A percentile compares a stretch with the other conserved stretches of the same genome.
Evolutionary conservation across 2,329 filamentous ascomycete genomes (phyloP).

Genomic region (Elsinoe ampelina): DNA sequence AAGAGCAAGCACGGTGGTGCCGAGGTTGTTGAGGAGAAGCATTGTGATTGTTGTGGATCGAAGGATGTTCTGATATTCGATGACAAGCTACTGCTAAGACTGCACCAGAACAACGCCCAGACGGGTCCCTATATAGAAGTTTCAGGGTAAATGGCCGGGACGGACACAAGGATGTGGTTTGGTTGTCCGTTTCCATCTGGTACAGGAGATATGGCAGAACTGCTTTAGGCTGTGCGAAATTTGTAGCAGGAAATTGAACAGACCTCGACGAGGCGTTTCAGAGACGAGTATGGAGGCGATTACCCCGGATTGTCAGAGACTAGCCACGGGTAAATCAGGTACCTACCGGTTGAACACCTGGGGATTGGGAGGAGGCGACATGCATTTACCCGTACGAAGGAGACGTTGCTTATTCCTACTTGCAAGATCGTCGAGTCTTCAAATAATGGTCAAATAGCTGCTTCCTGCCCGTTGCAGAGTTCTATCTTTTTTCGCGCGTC

Average conservation of each 20-base stretch:
- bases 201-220: neutral
- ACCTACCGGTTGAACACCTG: constrained; percentile 11
- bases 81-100: constrained; percentile 4
- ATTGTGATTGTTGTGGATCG: neutral
- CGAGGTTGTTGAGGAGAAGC: neutral
- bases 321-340: constrained; percentile 11
- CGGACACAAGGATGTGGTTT: constrained; percentile 3
- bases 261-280: constrained; percentile 4
- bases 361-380: neutral
- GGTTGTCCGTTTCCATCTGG: neutral
- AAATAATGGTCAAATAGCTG: neutral
- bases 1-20: constrained; percentile 6
- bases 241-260: neutral
- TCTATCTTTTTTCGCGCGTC: neutral
- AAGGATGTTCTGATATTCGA: neutral
- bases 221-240: constrained; percentile 6
- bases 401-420: neutral
- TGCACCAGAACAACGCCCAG: neutral
- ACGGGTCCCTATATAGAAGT: neutral
- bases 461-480: neutral
- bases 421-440: neutral
- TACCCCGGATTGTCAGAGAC: constrained; percentile 4
- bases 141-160: constrained; percentile 4
- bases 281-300: neutral
- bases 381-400: neutral